Percentiles rank a stretch among this genome's conserved stretches.
Evolutionary conservation across 495 filamentous ascomycete species (phyloP).

Genomic region (Glonium stellatum): DNA sequence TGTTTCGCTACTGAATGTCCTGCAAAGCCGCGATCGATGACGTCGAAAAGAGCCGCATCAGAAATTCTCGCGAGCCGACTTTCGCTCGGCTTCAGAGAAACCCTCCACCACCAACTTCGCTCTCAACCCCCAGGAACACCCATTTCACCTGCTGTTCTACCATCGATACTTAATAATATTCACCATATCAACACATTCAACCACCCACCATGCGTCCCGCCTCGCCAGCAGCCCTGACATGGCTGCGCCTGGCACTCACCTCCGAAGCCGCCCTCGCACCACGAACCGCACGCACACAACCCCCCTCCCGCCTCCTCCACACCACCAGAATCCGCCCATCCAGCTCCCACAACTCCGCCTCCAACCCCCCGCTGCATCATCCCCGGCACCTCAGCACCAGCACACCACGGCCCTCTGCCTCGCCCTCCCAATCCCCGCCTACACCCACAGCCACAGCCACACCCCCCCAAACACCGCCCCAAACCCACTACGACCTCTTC

Average conservation of each 20-base stretch:
- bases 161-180: background rate
- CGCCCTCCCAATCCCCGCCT: too few relatives aligned
- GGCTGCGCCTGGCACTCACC: conserved; percentile 13
- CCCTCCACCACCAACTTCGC: background rate
- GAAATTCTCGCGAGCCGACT: too few relatives aligned
- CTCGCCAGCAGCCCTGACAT: conserved; percentile 10
- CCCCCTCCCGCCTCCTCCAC: conserved; percentile 6
- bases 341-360: too few relatives aligned
- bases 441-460: too few relatives aligned
- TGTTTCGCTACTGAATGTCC: too few relatives aligned
- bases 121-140: background rate
- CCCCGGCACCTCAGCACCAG: too few relatives aligned
- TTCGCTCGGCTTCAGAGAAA: too few relatives aligned
- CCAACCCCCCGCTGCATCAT: too few relatives aligned
- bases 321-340: too few relatives aligned
- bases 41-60: too few relatives aligned
- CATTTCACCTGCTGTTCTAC: background rate
- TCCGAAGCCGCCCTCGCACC: conserved; percentile 12
- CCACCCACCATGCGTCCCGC: conserved; percentile 10
- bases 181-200: background rate
- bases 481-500: conserved; percentile 81
- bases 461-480: conserved; percentile 11
- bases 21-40: too few relatives aligned
- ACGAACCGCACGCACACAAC: conserved; percentile 2
- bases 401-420: background rate